Evolutionary conservation across 164 flowering plant genomes (phyloP).

Genomic region (Euptelea pleiosperma): DNA sequence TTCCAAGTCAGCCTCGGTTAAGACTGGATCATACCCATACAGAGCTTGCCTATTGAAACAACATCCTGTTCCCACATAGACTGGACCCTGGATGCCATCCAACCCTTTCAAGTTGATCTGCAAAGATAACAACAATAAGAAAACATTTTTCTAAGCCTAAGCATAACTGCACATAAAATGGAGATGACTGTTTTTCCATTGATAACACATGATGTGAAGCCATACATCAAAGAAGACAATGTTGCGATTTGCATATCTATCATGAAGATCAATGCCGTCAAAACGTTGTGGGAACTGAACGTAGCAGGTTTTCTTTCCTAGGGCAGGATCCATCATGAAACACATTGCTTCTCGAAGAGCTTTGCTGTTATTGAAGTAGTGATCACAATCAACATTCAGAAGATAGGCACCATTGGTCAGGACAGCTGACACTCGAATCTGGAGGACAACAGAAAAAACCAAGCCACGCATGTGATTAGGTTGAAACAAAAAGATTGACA

Average conservation of each 20-base stretch:
- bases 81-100: conserved; percentile 98
- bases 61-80: conserved; percentile 98
- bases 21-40: conserved; percentile 94
- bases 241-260: conserved; percentile 97
- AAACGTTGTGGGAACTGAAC: conserved; percentile 98
- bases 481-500: neutral
- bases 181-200: neutral
- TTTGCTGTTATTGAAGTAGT: conserved; percentile 98
- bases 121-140: conserved; percentile 11
- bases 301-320: conserved; percentile 88
- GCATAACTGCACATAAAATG: neutral
- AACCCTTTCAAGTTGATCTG: conserved; percentile 96
- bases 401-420: conserved; percentile 95
- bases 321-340: conserved; percentile 94
- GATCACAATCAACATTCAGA: conserved; percentile 98
- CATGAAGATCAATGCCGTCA: conserved; percentile 96
- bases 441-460: conserved; percentile 18
- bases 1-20: conserved; percentile 86
- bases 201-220: neutral
- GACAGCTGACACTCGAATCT: conserved; percentile 99
- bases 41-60: conserved; percentile 97
- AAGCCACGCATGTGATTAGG: neutral
- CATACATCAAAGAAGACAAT: conserved; percentile 95
- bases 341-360: conserved; percentile 99
- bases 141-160: neutral